A percentile compares a stretch with the other conserved stretches of the same genome.
phyloP scores from a whole-genome alignment of 2,329 filamentous ascomycete species.

The Tricladium varicosporioides region DNA sequence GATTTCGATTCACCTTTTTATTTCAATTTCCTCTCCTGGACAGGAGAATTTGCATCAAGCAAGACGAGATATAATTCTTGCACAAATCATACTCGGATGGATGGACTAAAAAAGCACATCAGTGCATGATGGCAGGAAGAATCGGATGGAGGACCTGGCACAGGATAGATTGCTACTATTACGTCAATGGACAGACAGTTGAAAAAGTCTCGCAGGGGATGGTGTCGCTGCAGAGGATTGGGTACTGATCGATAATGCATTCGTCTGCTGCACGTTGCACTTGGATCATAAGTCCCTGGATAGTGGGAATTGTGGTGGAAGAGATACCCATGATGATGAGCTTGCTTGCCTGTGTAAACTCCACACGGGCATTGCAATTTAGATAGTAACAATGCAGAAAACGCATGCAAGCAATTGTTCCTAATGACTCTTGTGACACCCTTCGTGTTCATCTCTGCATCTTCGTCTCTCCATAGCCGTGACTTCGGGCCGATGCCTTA shows the following conservation, averaged over 20 bases:
- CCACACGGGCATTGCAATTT: not conserved
- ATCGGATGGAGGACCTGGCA: not conserved
- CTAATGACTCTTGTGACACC: no score
- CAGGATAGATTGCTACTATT: not conserved
- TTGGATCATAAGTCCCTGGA: not conserved
- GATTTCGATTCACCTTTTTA: conserved; percentile 19
- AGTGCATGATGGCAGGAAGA: not conserved
- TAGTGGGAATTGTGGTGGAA: not conserved
- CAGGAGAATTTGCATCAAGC: not conserved
- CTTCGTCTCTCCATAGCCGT: no score
- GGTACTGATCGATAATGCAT: conserved; percentile 1
- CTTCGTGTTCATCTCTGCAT: no score
- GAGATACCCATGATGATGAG: not conserved
- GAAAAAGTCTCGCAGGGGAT: not conserved
- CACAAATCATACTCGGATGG: not conserved
- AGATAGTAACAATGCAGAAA: not conserved
- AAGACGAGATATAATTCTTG: not conserved
- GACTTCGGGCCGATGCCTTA: no score
- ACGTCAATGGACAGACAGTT: not conserved
- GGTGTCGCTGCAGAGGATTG: conserved; percentile 17
- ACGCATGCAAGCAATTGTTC: not conserved
- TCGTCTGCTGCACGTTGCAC: not conserved
- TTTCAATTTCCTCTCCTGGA: conserved; percentile 13
- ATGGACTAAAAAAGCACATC: not conserved
- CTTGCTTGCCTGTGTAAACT: not conserved